These are phyloP conservation scores for Ustilago tritici DNA, from an alignment of 1,284 basidiomycete genomes.

Conservation along the genomic window DNA sequence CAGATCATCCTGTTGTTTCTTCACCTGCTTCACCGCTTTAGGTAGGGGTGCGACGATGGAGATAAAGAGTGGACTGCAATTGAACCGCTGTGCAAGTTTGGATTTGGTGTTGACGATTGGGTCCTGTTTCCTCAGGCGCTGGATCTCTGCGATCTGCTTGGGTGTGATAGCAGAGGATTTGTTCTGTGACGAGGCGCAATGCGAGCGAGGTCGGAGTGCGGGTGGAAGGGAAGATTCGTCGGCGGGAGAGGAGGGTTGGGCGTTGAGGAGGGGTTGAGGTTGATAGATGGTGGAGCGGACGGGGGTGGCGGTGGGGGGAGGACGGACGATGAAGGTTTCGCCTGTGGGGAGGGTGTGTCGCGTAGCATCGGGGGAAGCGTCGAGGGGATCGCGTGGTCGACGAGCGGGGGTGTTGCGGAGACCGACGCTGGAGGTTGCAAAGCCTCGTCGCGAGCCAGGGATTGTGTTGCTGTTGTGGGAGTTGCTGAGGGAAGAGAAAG, in stretches of 20 bases:
- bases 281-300: constrained; percentile 41
- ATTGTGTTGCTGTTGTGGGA: neutral
- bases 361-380: constrained; percentile 46
- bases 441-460: constrained; percentile 36
- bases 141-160: constrained; percentile 60
- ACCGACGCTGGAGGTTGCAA: constrained; percentile 42
- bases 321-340: constrained; percentile 65
- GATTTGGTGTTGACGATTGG: constrained; percentile 55
- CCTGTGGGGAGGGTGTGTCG: constrained; percentile 57
- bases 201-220: constrained; percentile 34
- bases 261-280: constrained; percentile 47
- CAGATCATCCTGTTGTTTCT: constrained; percentile 45
- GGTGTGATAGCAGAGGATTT: constrained; percentile 26
- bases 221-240: constrained; percentile 40
- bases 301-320: constrained; percentile 50
- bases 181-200: constrained; percentile 6
- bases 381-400: constrained; percentile 64
- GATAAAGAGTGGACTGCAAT: constrained; percentile 60
- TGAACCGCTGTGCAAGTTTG: constrained; percentile 57
- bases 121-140: constrained; percentile 53
- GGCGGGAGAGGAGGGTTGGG: constrained; percentile 14
- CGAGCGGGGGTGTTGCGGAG: constrained; percentile 62
- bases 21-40: constrained; percentile 45
- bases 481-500: constrained; percentile 18
- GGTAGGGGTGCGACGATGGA: constrained; percentile 62